These are phyloP conservation scores for Gillenia trifoliata DNA, from an alignment of 306 rosid genomes.

Conservation along the genomic window DNA sequence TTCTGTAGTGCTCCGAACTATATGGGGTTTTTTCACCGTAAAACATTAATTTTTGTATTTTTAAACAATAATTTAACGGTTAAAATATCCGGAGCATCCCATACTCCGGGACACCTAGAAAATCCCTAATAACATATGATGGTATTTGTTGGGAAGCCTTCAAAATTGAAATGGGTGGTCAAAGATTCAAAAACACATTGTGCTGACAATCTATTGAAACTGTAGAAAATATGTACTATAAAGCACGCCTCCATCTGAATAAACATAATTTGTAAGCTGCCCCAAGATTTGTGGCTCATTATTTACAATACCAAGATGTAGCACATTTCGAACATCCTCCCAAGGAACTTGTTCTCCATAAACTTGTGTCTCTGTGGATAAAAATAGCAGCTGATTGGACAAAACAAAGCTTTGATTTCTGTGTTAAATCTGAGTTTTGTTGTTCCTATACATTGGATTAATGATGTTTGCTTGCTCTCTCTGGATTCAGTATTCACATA, in stretches of 20 bases:
- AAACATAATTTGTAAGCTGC: neutral
- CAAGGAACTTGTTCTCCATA: neutral
- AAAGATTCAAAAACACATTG: neutral
- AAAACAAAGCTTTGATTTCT: neutral
- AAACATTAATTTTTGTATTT: no score
- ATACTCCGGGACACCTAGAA: no score
- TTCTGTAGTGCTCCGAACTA: no score
- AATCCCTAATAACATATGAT: neutral
- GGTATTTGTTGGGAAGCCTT: neutral
- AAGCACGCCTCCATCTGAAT: neutral
- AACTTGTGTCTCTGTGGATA: neutral
- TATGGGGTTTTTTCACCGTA: no score
- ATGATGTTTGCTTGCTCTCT: neutral
- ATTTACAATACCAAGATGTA: neutral
- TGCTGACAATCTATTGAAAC: neutral
- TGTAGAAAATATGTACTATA: neutral
- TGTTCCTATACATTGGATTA: neutral
- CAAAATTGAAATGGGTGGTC: neutral
- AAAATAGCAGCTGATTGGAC: conserved; percentile 2
- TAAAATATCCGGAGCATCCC: no score
- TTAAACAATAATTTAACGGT: no score
- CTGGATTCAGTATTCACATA: neutral
- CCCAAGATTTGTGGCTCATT: neutral
- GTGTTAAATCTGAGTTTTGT: neutral
- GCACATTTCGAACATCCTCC: neutral